Percentiles rank a stretch among this genome's conserved stretches.
Evolutionary conservation across 768 basidiomycete species (phyloP).

Genomic region (Stropharia rugosoannulata): DNA sequence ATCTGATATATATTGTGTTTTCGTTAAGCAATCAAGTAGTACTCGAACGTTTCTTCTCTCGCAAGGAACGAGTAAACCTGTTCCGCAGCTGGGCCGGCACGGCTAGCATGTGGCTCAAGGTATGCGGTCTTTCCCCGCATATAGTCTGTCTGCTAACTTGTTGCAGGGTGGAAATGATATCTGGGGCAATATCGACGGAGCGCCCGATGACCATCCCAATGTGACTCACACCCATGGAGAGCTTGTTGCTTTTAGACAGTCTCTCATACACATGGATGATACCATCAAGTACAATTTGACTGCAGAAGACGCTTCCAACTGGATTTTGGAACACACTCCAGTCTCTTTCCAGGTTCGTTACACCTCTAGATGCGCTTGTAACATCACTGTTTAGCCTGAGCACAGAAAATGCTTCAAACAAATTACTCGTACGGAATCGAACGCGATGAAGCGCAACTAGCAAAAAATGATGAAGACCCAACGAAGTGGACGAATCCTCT

Average conservation of each 20-base stretch:
- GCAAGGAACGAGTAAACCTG: slow-evolving; percentile 82
- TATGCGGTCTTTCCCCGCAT: slow-evolving; percentile 20
- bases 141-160: background rate
- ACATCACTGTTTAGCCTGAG: background rate
- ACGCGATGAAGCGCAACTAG: slow-evolving; percentile 61
- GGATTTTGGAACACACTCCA: slow-evolving; percentile 84
- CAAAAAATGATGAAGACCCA: slow-evolving; percentile 67
- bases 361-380: background rate
- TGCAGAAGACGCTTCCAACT: slow-evolving; percentile 66
- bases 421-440: slow-evolving; percentile 94
- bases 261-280: slow-evolving; percentile 18
- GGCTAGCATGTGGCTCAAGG: slow-evolving; percentile 94
- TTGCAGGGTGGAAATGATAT: slow-evolving; percentile 74
- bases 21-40: slow-evolving; percentile 39
- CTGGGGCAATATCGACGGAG: slow-evolving; percentile 76
- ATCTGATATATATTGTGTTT: background rate
- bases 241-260: slow-evolving; percentile 74
- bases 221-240: slow-evolving; percentile 70
- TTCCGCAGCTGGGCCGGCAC: slow-evolving; percentile 97
- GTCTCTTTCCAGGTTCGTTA: slow-evolving; percentile 68
- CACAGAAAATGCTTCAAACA: slow-evolving; percentile 71
- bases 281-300: slow-evolving; percentile 68
- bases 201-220: slow-evolving; percentile 73
- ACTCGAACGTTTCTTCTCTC: slow-evolving; percentile 86
- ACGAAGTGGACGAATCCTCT: slow-evolving; percentile 93